Percentiles rank a stretch among this genome's conserved stretches.
Evolutionary conservation across 2,329 filamentous ascomycete genomes (phyloP).

Genomic region (Neopestalotiopsis rosae): DNA sequence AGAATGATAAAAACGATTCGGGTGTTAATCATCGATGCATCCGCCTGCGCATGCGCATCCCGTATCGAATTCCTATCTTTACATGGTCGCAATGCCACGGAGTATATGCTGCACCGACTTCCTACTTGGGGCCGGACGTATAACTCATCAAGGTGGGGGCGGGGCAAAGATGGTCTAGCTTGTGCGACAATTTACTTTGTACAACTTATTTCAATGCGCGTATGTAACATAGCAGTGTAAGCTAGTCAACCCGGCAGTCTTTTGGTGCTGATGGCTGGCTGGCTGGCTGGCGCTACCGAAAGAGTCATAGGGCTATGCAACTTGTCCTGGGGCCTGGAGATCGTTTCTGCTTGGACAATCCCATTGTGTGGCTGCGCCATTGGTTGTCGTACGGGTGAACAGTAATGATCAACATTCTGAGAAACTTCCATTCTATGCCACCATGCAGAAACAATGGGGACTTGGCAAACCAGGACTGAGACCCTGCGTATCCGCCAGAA

Average conservation of each 20-base stretch:
- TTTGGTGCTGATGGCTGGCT: conserved; percentile 8
- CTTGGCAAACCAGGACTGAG: background rate
- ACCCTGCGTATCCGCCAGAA: background rate
- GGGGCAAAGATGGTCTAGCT: background rate
- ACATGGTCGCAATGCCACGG: background rate
- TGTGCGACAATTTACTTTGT: background rate
- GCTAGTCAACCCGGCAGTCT: background rate
- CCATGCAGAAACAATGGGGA: background rate
- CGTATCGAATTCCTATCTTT: background rate
- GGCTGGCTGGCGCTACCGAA: background rate
- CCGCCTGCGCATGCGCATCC: background rate
- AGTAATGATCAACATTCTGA: background rate
- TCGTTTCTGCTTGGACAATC: conserved; percentile 3
- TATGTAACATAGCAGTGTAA: too few species aligned
- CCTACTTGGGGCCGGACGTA: background rate
- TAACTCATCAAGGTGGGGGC: background rate
- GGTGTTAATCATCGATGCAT: background rate
- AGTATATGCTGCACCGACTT: background rate
- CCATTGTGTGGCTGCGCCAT: conserved; percentile 2
- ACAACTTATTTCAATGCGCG: background rate
- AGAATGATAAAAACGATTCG: background rate
- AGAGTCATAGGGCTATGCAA: conserved; percentile 10
- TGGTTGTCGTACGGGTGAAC: conserved; percentile 12
- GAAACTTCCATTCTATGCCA: background rate
- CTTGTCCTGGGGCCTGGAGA: background rate